A percentile compares a stretch with the other conserved stretches of the same genome.
Evolutionary conservation across 768 basidiomycete genomes (phyloP).

Genomic region (Exsudoporus frostii): DNA sequence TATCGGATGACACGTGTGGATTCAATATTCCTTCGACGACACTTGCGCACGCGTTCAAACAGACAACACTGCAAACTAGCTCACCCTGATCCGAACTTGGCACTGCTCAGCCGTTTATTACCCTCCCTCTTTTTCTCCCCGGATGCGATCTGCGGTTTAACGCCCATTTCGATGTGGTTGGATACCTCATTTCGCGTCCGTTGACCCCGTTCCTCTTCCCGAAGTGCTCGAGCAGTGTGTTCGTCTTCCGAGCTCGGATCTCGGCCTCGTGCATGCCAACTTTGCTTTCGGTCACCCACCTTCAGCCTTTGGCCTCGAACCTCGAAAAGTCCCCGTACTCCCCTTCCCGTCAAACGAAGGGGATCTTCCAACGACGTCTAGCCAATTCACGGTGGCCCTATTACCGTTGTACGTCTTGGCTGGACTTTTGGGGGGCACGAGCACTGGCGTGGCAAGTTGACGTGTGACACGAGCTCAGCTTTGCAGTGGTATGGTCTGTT

Average conservation of each 20-base stretch:
- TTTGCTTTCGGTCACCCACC: neutral
- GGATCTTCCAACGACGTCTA: neutral
- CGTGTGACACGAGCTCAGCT: slow-evolving; percentile 10
- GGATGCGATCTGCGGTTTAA: neutral
- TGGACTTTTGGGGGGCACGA: neutral
- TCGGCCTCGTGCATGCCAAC: slow-evolving; percentile 10
- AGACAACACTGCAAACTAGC: slow-evolving; percentile 8
- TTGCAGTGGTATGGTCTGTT: slow-evolving; percentile 9
- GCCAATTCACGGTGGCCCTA: neutral
- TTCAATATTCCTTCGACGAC: slow-evolving; percentile 12
- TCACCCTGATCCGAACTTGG: slow-evolving; percentile 7
- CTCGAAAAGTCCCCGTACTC: no score
- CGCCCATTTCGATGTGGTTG: slow-evolving; percentile 10
- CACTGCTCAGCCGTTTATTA: neutral
- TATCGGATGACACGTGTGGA: slow-evolving; percentile 4
- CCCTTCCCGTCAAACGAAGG: neutral
- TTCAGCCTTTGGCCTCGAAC: neutral
- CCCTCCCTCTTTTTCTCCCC: slow-evolving; percentile 3
- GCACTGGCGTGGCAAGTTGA: neutral
- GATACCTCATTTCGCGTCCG: slow-evolving; percentile 4
- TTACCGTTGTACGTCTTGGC: neutral
- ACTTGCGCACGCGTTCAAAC: slow-evolving; percentile 8
- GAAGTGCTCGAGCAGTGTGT: slow-evolving; percentile 1
- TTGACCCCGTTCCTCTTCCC: neutral
- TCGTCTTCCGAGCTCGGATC: slow-evolving; percentile 10